A percentile compares a stretch with the other conserved stretches of the same genome.
Conservation (phyloP, 768 basidiomycete genomes). For the Suillus alpinus region DNA sequence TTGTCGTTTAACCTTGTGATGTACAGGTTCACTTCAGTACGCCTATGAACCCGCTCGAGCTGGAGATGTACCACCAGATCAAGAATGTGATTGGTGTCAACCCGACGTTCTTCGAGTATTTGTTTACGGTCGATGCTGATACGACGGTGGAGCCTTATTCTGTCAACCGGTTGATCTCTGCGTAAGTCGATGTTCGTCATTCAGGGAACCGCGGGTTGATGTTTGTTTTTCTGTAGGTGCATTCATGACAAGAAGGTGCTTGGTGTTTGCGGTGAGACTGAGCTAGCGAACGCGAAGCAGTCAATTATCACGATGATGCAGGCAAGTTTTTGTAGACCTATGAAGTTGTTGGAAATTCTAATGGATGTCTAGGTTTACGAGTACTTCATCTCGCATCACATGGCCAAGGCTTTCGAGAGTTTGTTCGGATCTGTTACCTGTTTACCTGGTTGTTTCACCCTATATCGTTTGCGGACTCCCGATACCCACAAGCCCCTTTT, state of each 20-base stretch:
- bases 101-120: slow-evolving; percentile 95
- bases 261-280: slow-evolving; percentile 94
- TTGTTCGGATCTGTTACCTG: slow-evolving; percentile 98
- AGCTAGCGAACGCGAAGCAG: slow-evolving; percentile 89
- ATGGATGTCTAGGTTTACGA: slow-evolving; percentile 74
- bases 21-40: slow-evolving; percentile 90
- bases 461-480: slow-evolving; percentile 91
- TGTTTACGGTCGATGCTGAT: slow-evolving; percentile 93
- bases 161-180: slow-evolving; percentile 87
- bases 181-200: slow-evolving; percentile 51
- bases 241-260: slow-evolving; percentile 94
- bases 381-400: slow-evolving; percentile 98
- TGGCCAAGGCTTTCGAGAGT: slow-evolving; percentile 97
- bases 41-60: slow-evolving; percentile 93
- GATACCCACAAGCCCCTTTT: slow-evolving; percentile 95
- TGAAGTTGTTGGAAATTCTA: neutral
- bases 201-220: neutral
- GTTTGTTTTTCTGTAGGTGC: slow-evolving; percentile 57
- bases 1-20: neutral
- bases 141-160: slow-evolving; percentile 89
- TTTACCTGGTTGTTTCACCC: slow-evolving; percentile 97
- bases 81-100: slow-evolving; percentile 99
- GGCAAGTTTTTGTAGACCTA: slow-evolving; percentile 35
- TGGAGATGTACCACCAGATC: slow-evolving; percentile 99
- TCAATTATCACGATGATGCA: slow-evolving; percentile 98